Evolutionary conservation across 2,329 filamentous ascomycete species (phyloP), one percentile per base, ranked within the genome.

Genomic region (Ascochyta viciae-villosae): DNA sequence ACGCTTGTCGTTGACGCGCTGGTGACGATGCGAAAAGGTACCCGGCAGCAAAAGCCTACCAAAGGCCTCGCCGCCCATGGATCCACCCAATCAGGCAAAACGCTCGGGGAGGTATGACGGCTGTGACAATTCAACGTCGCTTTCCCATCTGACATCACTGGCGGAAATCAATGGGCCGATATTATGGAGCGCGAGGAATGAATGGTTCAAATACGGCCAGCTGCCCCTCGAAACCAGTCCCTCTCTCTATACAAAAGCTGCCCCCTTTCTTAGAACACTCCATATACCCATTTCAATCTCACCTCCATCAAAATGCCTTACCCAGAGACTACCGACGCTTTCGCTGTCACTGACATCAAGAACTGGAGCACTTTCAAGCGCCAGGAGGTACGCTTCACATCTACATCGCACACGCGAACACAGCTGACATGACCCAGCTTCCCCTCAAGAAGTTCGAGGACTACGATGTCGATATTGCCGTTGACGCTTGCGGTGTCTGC

Each of bases 401-500:
- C 5, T 10, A 42, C 22, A 6, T 24, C 1, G 44, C 15, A 12
- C 39, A 27, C 31, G 23, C 22, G 38, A 24, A 45, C 31, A 15
- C 22, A 34, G 33, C 62, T 71, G 27, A 71, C 54, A 45, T 4
- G 22, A 12, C 15, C 7, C 7, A 93, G 81, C 92, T 91, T 81
- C 85, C 87, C 66, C 87, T 93, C 55, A 95, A 96, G 81, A 89
- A 90, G 16, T 96, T 96, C 74, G 91, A 89, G 63, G 90, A 93
- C 74, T 85, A 91, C 76, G 92, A 96, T 73, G 86, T 96, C 67
- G 92, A 96, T 74, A 86, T 96, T 77, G 89, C 93, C 81, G 89
- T 96, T 68, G 87, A 92, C 64, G 88, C 64, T 19, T 76, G 74
- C 60, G 75, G 75, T 69, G 81, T 83, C 51, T 83, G 81, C 72